Evolutionary conservation across 192 early-diverging fungal species (phyloP), one percentile per base, ranked within the genome.

Genomic region (Phlyctochytrium bullatum): DNA sequence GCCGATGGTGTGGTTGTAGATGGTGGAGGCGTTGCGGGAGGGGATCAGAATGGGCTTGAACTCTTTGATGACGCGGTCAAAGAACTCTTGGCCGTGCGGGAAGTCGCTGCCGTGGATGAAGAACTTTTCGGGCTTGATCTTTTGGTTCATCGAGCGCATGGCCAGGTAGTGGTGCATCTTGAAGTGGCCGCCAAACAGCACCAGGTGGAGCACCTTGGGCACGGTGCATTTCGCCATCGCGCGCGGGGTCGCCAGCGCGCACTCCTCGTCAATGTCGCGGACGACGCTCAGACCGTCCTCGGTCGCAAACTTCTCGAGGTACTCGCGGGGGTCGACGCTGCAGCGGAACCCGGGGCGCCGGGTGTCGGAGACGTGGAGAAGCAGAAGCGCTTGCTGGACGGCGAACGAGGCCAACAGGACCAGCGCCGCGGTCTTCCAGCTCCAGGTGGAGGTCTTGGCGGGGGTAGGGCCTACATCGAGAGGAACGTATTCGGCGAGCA

Each of bases 151-250:
- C 30, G 32, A 30, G n/a, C 61, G 58, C 17, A 68, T 17, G 3
- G 63, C 30, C 3, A 68, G 33, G 40, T 68, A 68, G 62, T 68
- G 67, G 47, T 68, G 62, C 23, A 64, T 62, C 31, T 68, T 63
- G 62, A 68, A 68, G 27, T 34, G 20, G 20, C 23, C 24, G 36
- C 34, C 67, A 24, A 23, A 23, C 10, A 47, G 34, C n/a, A 68
- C 62, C 16, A 31, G 47, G 34, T 68, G 67, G 23, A 36, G 50
- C 27, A 64, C 47, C 28, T 68, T 68, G 31, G 67, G 67, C 0
- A 68, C 57, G 17, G 36, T 51, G 50, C 67, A 68, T 64, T 28
- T 33, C 16, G 67, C 0, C 14, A 64, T 52, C 2, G 4, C 32
- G 14, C 34, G 16, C 28, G 59, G 10, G 6, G 59, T 36, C 50